These are phyloP conservation scores for Cladosporium sp. DNA, from an alignment of 2,329 filamentous ascomycete species.

Conservation along the genomic window DNA sequence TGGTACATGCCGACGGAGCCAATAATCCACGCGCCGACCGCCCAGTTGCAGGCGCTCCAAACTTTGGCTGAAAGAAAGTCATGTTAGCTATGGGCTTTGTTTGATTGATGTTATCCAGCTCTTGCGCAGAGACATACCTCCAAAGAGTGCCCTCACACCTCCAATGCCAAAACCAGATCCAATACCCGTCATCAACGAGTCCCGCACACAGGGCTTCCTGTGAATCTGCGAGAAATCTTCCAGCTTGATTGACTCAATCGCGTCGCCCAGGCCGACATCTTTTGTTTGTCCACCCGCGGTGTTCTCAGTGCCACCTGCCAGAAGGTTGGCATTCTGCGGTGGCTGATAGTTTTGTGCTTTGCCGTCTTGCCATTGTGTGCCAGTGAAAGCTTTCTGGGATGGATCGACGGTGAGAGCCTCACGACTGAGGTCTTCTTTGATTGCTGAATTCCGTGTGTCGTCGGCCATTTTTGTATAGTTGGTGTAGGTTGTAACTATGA, in stretches of 20 bases:
- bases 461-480: conserved; percentile 37
- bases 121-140: conserved; percentile 52
- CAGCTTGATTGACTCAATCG: conserved; percentile 57
- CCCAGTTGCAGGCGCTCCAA: conserved; percentile 74
- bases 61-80: conserved; percentile 48
- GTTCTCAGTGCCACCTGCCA: conserved; percentile 54
- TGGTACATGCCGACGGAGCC: conserved; percentile 72
- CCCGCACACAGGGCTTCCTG: conserved; percentile 76
- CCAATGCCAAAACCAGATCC: conserved; percentile 72
- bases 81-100: background rate
- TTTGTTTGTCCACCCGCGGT: conserved; percentile 62
- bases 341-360: conserved; percentile 20
- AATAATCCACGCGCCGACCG: conserved; percentile 69
- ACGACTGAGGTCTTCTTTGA: conserved; percentile 19
- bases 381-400: conserved; percentile 30
- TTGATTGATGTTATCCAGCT: too few relatives aligned
- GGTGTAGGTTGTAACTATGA: background rate
- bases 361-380: conserved; percentile 30
- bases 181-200: conserved; percentile 79
- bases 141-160: conserved; percentile 66
- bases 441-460: conserved; percentile 36
- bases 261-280: conserved; percentile 48
- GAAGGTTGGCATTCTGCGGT: conserved; percentile 48
- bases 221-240: conserved; percentile 69
- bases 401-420: conserved; percentile 29